Evolutionary conservation across 306 rosid genomes (phyloP).

Genomic region (Rosa lucieae): DNA sequence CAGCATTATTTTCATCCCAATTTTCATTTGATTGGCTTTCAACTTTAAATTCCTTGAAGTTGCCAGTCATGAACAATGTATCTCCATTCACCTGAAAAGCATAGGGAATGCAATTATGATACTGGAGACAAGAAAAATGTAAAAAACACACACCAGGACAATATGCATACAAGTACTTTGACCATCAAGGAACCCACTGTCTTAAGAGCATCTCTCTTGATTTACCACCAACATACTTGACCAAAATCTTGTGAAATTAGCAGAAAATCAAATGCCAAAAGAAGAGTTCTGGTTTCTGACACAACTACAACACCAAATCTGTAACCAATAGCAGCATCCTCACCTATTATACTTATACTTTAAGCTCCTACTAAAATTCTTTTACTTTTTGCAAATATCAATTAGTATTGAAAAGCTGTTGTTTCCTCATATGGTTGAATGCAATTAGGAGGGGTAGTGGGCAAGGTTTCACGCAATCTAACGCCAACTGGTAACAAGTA

Average conservation of each 20-base stretch:
- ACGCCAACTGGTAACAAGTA: not conserved
- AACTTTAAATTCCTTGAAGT: constrained; percentile 84
- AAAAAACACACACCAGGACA: not conserved
- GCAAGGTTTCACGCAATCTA: not conserved
- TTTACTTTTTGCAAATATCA: not conserved
- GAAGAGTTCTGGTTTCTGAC: not conserved
- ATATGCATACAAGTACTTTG: not conserved
- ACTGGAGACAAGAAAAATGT: not conserved
- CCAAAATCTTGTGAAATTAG: not conserved
- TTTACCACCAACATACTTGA: not conserved
- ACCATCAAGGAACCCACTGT: not conserved
- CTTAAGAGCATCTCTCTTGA: not conserved
- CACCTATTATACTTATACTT: not conserved
- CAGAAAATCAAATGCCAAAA: constrained; percentile 1
- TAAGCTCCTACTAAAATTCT: not conserved
- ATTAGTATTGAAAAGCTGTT: not conserved
- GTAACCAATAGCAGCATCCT: constrained; percentile 1
- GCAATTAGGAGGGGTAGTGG: not conserved
- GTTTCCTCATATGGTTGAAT: not conserved
- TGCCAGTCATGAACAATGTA: constrained; percentile 87
- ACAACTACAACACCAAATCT: not conserved
- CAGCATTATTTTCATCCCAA: constrained; percentile 81
- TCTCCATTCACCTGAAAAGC: constrained; percentile 88
- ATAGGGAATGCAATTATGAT: constrained; percentile 3
- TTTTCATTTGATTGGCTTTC: constrained; percentile 60